Conservation (phyloP, 176 grass and related monocot species). For the Zizania latifolia region DNA sequence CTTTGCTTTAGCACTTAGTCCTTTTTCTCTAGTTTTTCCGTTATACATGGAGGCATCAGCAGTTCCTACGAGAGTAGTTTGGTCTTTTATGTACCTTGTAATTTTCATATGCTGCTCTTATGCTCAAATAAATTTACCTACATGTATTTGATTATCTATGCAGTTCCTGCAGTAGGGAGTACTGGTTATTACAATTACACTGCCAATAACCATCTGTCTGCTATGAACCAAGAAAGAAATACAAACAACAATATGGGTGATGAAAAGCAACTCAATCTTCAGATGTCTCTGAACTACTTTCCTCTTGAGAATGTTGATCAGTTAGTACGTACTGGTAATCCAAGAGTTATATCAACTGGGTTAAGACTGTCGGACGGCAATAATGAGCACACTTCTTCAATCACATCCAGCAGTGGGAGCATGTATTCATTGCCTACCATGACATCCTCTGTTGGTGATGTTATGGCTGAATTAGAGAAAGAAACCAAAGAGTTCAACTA, state of each 20-base stretch:
- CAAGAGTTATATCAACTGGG: slow-evolving; percentile 46
- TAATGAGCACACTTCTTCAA: slow-evolving; percentile 45
- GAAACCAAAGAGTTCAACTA: slow-evolving; percentile 39
- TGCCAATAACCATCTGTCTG: slow-evolving; percentile 27
- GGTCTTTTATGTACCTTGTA: background rate
- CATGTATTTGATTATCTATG: slow-evolving; percentile 5
- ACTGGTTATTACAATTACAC: slow-evolving; percentile 30
- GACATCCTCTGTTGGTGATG: slow-evolving; percentile 12
- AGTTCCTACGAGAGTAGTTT: background rate
- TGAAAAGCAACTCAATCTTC: slow-evolving; percentile 43
- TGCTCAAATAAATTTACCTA: background rate
- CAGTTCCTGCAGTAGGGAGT: slow-evolving; percentile 20
- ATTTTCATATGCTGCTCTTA: background rate
- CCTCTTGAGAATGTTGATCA: slow-evolving; percentile 20
- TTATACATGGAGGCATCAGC: background rate
- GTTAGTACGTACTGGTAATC: slow-evolving; percentile 29
- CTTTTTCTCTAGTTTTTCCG: background rate
- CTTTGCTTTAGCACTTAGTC: background rate
- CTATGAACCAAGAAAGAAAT: slow-evolving; percentile 43
- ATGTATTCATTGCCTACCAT: slow-evolving; percentile 35
- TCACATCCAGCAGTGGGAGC: slow-evolving; percentile 50
- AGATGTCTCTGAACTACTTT: slow-evolving; percentile 48
- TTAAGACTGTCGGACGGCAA: slow-evolving; percentile 44
- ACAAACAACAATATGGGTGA: slow-evolving; percentile 5
- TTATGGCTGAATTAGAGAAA: slow-evolving; percentile 45